Base-by-base conservation (phyloP, 768 basidiomycete genomes). In the Daedaleopsis sinensis region DNA sequence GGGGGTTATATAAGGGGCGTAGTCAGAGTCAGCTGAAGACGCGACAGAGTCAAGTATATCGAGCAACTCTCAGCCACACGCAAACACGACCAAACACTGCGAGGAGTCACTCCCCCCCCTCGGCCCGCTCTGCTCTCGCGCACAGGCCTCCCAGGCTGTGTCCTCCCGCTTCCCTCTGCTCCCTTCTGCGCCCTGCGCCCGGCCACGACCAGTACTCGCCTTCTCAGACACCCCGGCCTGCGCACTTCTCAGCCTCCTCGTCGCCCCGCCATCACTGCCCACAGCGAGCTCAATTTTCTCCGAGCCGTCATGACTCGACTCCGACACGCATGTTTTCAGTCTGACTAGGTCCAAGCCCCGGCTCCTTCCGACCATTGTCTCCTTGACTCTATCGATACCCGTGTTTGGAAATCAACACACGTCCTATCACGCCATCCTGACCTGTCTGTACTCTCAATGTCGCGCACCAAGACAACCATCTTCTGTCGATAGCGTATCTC, bases 1-100 rank as follows among this genome's bases (percentile, higher is more conserved):
- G 39, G 49, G 56, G 42, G 50, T 50, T 65, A 65, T 65, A 65
- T 64, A 60, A 62, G 59, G 65, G 63, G 59, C 59, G 55, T 47
- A 27, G 56, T 16, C 18, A 61, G 66, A 65, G 64, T 65, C 64
- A 65, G 62, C 49, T 63, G 62, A 6, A 59, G 49, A 54, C 57
- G 51, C 54, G 52, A 55, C 53, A 59, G 62, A 64, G 62, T 64
- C 62, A 64, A 56, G 13, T 46, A 58, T 51, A 63, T 62, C 61
- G 57, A 55, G 52, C 24, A 32, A 3, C 32, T 51, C 52, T 52
- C 58, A 52, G 63, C 63, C 63, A 60, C 59, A 47, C 36, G 43
- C 56, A 60, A 64, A 64, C 63, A 64, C 21, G 50, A 32, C 6
- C 63, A 64, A 57, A 64, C 59, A 64, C 15, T 38, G 55, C 37